Base-by-base conservation (phyloP, 306 rosid species). In the Vachellia pachyceras region DNA sequence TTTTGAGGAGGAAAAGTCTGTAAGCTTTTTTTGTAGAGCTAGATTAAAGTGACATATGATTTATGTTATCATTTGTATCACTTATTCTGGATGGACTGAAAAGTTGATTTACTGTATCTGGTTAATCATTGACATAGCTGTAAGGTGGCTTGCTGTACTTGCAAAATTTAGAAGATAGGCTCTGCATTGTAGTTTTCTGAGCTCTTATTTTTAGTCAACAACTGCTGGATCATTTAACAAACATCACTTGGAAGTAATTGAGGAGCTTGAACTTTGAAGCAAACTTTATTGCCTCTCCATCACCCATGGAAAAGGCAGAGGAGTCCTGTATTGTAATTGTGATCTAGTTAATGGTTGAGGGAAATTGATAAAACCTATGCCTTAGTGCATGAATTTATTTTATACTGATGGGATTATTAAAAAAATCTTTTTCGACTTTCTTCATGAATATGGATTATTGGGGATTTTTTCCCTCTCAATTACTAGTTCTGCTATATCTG, bases 311-410 rank as follows among this genome's bases (percentile, higher is more conserved):
- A 55, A 58, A 10, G 66, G 72, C 69, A 45, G 61, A 66, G 57
- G 25, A 49, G 75, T 5, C 3, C 67, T 60, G 39, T 75, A 41
- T 29, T 29, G 33, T 29, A 29, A 29, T 29, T 61, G 54, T 58
- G 41, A 81, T 81, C 69, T 42, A 63, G 69, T 71, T 57, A 72
- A 52, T 40, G 12, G 10, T 20, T 71, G 39, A 77, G 61, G 67
- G 69, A 67, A 57, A 75, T 44, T 50, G 69, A 75, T 68, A 36
- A 69, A 7, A 57, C 79, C 61, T 13, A 37, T 11, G 72, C 20
- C 57, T 42, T 40, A 23, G n/a, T 64, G 17, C 54, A 58, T 5
- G 10, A 41, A 42, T 75, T 50, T 42, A 68, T 69, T 67, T 52
- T 13, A 10, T 17, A 39, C 17, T 63, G 8, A 66, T 78, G 39